phyloP scores from a whole-genome alignment of 2,329 filamentous ascomycete genomes.

The Byssothecium circinans region DNA sequence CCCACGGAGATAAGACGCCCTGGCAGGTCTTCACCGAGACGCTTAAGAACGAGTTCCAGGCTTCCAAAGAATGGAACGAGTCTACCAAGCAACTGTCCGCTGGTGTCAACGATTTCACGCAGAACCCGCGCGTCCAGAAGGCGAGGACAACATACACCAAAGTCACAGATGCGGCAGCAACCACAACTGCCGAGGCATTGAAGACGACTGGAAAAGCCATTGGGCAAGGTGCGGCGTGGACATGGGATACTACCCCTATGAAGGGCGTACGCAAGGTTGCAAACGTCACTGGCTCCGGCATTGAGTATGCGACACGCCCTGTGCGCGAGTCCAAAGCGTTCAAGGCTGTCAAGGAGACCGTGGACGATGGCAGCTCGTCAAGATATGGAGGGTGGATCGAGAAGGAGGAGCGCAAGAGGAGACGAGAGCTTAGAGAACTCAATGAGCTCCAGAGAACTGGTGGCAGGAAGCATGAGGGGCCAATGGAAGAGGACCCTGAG shows the following conservation, averaged over 20 bases:
- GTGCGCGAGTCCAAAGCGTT: slow-evolving; percentile 93
- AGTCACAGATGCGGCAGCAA: slow-evolving; percentile 79
- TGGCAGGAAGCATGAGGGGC: slow-evolving; percentile 52
- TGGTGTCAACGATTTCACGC: slow-evolving; percentile 85
- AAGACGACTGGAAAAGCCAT: slow-evolving; percentile 85
- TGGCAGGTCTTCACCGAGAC: slow-evolving; percentile 99
- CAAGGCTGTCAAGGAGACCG: slow-evolving; percentile 89
- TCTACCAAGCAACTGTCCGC: slow-evolving; percentile 93
- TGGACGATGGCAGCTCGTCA: slow-evolving; percentile 95
- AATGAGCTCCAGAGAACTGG: slow-evolving; percentile 59
- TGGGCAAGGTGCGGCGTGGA: slow-evolving; percentile 91
- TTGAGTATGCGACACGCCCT: slow-evolving; percentile 94
- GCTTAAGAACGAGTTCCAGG: slow-evolving; percentile 90
- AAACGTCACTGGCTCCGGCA: slow-evolving; percentile 77
- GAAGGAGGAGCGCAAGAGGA: slow-evolving; percentile 86
- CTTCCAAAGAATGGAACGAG: slow-evolving; percentile 98
- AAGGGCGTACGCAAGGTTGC: slow-evolving; percentile 88
- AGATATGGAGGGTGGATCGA: slow-evolving; percentile 96
- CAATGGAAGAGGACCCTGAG: slow-evolving; percentile 82
- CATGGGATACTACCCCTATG: slow-evolving; percentile 92
- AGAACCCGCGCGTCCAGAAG: slow-evolving; percentile 86
- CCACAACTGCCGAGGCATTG: slow-evolving; percentile 75
- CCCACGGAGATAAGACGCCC: slow-evolving; percentile 95
- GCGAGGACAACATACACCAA: slow-evolving; percentile 85
- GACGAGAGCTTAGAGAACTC: slow-evolving; percentile 70